Evolutionary conservation across 2,329 filamentous ascomycete genomes (phyloP).

Genomic region (Bipolaris bicolor): DNA sequence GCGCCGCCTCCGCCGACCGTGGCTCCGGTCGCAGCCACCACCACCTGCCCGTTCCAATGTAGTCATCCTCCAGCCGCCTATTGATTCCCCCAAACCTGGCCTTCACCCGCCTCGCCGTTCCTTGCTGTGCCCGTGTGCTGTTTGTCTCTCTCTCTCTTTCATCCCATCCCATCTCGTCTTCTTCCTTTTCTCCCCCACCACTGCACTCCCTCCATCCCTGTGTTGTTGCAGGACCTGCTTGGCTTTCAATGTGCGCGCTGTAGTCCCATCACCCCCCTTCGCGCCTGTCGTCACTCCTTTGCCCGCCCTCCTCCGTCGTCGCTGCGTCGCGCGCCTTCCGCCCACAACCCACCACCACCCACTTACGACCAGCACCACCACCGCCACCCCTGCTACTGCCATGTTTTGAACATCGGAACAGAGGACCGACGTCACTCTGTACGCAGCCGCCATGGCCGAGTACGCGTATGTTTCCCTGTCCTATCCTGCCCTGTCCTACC

Average conservation of each 20-base stretch:
- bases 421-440: slow-evolving; percentile 7
- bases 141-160: background rate
- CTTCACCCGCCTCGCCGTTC: background rate
- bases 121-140: background rate
- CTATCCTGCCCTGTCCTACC: background rate
- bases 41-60: slow-evolving; percentile 25
- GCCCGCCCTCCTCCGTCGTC: slow-evolving; percentile 20
- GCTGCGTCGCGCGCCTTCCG: background rate
- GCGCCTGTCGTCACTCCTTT: slow-evolving; percentile 45
- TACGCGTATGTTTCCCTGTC: slow-evolving; percentile 29
- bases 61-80: slow-evolving; percentile 9
- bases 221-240: background rate
- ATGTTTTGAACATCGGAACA: slow-evolving; percentile 14
- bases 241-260: slow-evolving; percentile 14
- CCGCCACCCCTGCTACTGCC: slow-evolving; percentile 8
- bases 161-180: background rate
- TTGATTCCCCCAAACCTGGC: background rate
- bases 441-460: slow-evolving; percentile 28
- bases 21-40: slow-evolving; percentile 17
- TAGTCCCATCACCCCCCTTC: slow-evolving; percentile 14
- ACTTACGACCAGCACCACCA: too few species aligned
- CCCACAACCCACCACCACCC: background rate
- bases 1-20: slow-evolving; percentile 18
- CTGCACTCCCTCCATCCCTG: background rate
- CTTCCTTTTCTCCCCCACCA: background rate